These are phyloP conservation scores for Thecaphora thlaspeos DNA, from an alignment of 1,284 basidiomycete species.

Conservation along the genomic window DNA sequence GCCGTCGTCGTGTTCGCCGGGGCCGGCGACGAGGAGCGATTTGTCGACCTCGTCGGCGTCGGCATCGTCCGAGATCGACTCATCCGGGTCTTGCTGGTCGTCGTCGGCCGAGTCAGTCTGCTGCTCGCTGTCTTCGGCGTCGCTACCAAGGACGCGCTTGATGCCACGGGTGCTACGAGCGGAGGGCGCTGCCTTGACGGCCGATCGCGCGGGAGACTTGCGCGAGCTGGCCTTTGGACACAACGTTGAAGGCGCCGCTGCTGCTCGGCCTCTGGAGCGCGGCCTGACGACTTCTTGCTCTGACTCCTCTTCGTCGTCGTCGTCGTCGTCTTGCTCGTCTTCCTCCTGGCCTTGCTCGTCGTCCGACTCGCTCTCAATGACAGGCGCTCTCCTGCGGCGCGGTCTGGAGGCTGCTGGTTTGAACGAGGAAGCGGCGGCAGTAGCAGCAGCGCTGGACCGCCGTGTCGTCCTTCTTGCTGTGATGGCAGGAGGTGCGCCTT, in stretches of 20 bases:
- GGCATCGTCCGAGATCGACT: constrained; percentile 5
- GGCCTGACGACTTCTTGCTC: constrained; percentile 10
- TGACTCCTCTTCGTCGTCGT: constrained; percentile 12
- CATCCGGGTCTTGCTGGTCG: constrained; percentile 7
- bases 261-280: constrained; percentile 5
- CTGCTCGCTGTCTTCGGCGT: constrained; percentile 11
- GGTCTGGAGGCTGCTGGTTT: constrained; percentile 10
- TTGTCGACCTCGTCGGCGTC: constrained; percentile 5
- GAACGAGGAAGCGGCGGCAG: background rate
- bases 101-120: constrained; percentile 3
- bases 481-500: constrained; percentile 6
- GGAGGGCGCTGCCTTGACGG: background rate
- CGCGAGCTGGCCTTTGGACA: constrained; percentile 4
- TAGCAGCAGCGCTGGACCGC: background rate
- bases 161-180: background rate
- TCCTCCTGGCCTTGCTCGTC: constrained; percentile 9
- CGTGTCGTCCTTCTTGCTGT: constrained; percentile 6
- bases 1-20: background rate
- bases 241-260: constrained; percentile 6
- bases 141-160: constrained; percentile 9
- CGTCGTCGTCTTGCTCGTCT: constrained; percentile 9
- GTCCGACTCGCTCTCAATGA: constrained; percentile 2
- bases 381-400: constrained; percentile 9
- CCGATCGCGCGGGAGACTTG: no score
- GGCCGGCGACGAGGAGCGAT: background rate